Evolutionary conservation across 2,329 filamentous ascomycete genomes (phyloP).

Genomic region (Calonectria pauciramosa): DNA sequence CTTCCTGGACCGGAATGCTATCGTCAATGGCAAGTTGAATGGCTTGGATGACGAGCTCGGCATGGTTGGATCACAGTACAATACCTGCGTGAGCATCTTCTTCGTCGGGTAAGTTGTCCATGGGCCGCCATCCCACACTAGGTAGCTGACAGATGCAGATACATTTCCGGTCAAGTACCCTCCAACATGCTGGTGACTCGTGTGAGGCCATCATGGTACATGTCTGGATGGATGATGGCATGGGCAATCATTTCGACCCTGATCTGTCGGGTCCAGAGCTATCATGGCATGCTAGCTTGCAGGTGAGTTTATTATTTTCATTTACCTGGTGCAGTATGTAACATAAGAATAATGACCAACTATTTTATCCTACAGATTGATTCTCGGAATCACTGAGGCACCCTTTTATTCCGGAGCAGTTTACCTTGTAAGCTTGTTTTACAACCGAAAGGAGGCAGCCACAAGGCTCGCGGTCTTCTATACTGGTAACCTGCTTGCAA

Average conservation of each 20-base stretch:
- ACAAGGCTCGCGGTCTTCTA: slow-evolving; percentile 61
- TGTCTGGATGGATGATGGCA: slow-evolving; percentile 52
- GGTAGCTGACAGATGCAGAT: slow-evolving; percentile 25
- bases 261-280: slow-evolving; percentile 57
- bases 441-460: slow-evolving; percentile 64
- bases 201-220: slow-evolving; percentile 59
- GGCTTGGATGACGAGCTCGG: slow-evolving; percentile 66
- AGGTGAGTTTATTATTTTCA: slow-evolving; percentile 51
- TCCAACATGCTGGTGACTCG: slow-evolving; percentile 58
- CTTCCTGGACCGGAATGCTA: slow-evolving; percentile 66
- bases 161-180: slow-evolving; percentile 50
- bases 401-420: slow-evolving; percentile 54
- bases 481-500: slow-evolving; percentile 53
- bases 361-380: slow-evolving; percentile 52
- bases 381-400: slow-evolving; percentile 57
- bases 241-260: slow-evolving; percentile 58
- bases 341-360: background rate
- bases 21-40: slow-evolving; percentile 69
- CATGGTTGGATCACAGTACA: slow-evolving; percentile 55
- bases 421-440: slow-evolving; percentile 65
- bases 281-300: slow-evolving; percentile 56
- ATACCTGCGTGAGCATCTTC: slow-evolving; percentile 52
- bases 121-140: background rate
- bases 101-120: slow-evolving; percentile 49
- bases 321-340: background rate